These are phyloP conservation scores for Brassica incana DNA, from an alignment of 345 rosid species.

Conservation along the genomic window DNA sequence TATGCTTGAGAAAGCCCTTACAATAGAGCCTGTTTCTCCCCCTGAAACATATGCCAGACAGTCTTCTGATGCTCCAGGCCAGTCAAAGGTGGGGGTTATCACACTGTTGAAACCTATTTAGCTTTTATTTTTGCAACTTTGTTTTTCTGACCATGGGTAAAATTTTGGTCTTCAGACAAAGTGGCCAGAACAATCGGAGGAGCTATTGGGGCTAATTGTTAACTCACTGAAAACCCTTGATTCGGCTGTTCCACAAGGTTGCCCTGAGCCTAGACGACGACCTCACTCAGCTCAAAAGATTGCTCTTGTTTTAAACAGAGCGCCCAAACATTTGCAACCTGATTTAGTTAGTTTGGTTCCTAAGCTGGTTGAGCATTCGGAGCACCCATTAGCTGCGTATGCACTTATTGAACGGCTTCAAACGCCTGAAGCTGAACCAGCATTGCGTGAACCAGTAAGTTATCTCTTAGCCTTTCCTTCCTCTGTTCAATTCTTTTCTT, in stretches of 20 bases:
- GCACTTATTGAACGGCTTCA: conserved; percentile 86
- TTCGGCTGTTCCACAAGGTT: conserved; percentile 92
- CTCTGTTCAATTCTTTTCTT: conserved; percentile 4
- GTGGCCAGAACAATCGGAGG: conserved; percentile 99
- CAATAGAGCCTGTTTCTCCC: conserved; percentile 57
- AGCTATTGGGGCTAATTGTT: conserved; percentile 91
- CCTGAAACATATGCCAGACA: conserved; percentile 67
- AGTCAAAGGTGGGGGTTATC: conserved; percentile 63
- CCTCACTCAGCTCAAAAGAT: conserved; percentile 95
- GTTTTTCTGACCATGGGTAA: conserved; percentile 26
- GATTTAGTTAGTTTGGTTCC: conserved; percentile 96
- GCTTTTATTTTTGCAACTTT: background rate
- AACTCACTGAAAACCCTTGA: conserved; percentile 93
- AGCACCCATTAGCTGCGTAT: conserved; percentile 90
- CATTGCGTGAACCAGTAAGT: conserved; percentile 81
- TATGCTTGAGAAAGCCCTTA: conserved; percentile 54
- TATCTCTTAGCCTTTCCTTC: conserved; percentile 23
- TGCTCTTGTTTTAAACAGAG: conserved; percentile 89
- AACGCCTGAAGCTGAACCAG: conserved; percentile 86
- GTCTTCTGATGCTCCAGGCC: conserved; percentile 56
- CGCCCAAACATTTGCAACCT: conserved; percentile 86
- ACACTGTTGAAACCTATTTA: background rate
- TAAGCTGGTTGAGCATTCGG: conserved; percentile 92
- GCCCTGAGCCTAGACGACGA: conserved; percentile 91
- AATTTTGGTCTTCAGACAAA: conserved; percentile 63